Percentiles rank a stretch among this genome's conserved stretches.
Evolutionary conservation across 768 basidiomycete species (phyloP).

Genomic region (Rhodotorula sphaerocarpa): DNA sequence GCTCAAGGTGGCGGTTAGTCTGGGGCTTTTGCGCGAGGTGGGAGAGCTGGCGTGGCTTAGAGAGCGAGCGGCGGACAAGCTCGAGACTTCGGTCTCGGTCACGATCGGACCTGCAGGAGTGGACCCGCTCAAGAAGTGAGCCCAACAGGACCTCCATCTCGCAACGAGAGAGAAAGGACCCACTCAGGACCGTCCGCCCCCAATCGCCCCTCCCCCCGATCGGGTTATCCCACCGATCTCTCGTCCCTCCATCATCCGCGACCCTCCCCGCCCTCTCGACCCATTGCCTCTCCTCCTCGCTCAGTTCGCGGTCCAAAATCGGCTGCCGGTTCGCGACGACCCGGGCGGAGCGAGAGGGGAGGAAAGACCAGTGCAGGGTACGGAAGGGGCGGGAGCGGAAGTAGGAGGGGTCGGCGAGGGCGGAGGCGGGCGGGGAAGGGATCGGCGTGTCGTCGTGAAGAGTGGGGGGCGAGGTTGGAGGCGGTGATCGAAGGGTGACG

Average conservation of each 20-base stretch:
- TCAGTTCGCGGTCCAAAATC: neutral
- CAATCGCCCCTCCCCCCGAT: neutral
- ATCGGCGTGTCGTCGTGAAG: neutral
- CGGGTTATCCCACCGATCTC: conserved; percentile 6
- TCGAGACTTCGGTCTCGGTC: conserved; percentile 9
- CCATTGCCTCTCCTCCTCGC: conserved; percentile 1
- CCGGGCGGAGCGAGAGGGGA: conserved; percentile 2
- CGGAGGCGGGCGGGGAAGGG: neutral
- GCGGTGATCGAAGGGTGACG: neutral
- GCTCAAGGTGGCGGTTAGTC: too few species aligned
- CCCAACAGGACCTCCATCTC: too few species aligned
- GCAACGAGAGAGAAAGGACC: neutral
- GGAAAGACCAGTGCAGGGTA: conserved; percentile 1
- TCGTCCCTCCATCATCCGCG: neutral
- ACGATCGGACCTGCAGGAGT: conserved; percentile 1
- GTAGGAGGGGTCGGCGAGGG: neutral
- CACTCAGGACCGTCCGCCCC: conserved; percentile 8
- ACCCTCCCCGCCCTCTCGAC: neutral
- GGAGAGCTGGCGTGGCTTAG: neutral
- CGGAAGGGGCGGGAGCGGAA: neutral
- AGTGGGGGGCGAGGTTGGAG: neutral
- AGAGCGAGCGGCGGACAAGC: neutral
- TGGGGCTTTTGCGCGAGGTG: neutral
- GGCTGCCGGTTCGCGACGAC: neutral
- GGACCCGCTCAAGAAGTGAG: neutral